Evolutionary conservation across 1,284 basidiomycete species (phyloP), one percentile per base, ranked within the genome.

Genomic region (Apiotrichum mycotoxinovorans): DNA sequence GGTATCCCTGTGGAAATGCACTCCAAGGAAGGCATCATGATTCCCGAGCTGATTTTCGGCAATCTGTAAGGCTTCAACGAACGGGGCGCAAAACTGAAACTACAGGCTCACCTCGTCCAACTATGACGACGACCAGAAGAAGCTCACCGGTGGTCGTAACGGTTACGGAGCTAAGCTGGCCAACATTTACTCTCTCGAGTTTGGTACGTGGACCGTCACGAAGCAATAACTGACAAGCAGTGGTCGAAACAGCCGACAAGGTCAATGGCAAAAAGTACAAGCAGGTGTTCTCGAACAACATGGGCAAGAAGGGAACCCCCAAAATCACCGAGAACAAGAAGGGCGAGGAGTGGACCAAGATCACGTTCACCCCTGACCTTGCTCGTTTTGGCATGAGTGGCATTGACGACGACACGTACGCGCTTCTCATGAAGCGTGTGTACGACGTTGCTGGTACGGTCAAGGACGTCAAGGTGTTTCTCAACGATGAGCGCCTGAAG

Each of bases 81-180:
- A 35, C 42, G 37, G 20, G 25, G 18, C 5, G 17, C 41, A 12
- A 42, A 11, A 52, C 67, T 71, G 48, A 66, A 45, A 15, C 15
- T 5, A 2, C 45, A 78, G 77, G 12, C 83, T 98, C 43, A 93
- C 96, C 0, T 93, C 90, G 22, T 96, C 93, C 56, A 98, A 98
- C 79, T 98, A 97, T 72, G 95, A 99, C 74, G 96, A 98, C 70
- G 90, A 94, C 75, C 94, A 98, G 80, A 97, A 94, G 82, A 98
- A 98, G 79, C 84, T 98, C 48, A 97, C 94, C 1, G 96, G 96
- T 79, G 96, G 96, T 78, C 85, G 96, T 71, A 99, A 98, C 73
- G 96, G 96, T 73, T 98, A 93, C 71, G 96, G 96, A 72, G 96
- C 96, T 52, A 97, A 98, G 78, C 83, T 99, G 47, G 89, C 96